Evolutionary conservation across 2,329 filamentous ascomycete species (phyloP).

Genomic region (Fusarium sp.): DNA sequence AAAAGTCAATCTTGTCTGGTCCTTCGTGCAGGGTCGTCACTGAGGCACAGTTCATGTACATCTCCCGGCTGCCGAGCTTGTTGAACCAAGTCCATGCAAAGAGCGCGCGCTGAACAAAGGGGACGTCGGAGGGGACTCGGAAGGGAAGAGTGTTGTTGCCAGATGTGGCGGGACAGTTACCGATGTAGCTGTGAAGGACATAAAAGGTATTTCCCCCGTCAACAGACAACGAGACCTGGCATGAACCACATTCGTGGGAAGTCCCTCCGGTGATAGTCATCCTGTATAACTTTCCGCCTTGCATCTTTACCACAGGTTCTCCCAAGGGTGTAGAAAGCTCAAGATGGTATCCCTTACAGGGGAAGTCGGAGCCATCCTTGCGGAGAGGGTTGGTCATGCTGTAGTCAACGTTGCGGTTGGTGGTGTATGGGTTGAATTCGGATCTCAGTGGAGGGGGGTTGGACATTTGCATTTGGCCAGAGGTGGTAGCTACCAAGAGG

Average conservation of each 20-base stretch:
- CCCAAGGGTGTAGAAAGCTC: conserved; percentile 49
- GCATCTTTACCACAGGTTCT: conserved; percentile 62
- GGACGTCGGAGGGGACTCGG: conserved; percentile 64
- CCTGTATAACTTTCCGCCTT: conserved; percentile 64
- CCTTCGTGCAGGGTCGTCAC: conserved; percentile 59
- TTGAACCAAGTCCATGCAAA: conserved; percentile 76
- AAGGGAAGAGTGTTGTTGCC: conserved; percentile 54
- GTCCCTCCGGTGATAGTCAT: conserved; percentile 67
- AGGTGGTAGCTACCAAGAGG: neutral
- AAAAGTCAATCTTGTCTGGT: conserved; percentile 14
- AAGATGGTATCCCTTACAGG: conserved; percentile 74
- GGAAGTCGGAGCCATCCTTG: conserved; percentile 72
- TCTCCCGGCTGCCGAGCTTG: conserved; percentile 72
- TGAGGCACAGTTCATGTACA: conserved; percentile 78
- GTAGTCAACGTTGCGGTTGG: conserved; percentile 69
- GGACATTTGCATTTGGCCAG: conserved; percentile 64
- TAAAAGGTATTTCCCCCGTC: conserved; percentile 70
- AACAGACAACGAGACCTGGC: conserved; percentile 72
- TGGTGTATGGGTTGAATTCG: conserved; percentile 62
- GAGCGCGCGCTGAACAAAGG: conserved; percentile 60
- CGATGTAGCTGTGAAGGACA: conserved; percentile 57
- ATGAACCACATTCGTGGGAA: conserved; percentile 70
- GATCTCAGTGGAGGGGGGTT: conserved; percentile 63
- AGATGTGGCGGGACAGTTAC: conserved; percentile 48
- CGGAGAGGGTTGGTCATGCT: conserved; percentile 75